Conservation (phyloP, 257 asterid species). For the Nicotiana otophora region DNA sequence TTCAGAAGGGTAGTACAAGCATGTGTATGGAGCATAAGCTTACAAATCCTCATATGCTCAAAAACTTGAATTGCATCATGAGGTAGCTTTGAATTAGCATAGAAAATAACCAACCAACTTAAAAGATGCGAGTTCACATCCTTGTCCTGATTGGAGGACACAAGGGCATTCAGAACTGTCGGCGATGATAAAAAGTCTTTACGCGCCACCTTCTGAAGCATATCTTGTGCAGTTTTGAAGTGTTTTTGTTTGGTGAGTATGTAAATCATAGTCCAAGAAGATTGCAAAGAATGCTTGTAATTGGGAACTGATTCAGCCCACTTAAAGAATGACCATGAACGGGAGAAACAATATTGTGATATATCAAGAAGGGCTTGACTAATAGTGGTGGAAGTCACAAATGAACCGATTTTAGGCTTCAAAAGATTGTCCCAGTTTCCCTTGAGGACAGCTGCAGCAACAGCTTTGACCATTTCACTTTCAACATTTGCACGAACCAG, state of each 20-base stretch:
- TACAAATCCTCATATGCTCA: conserved; percentile 73
- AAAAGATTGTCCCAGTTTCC: conserved; percentile 61
- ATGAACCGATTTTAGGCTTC: conserved; percentile 64
- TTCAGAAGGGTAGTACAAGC: conserved; percentile 81
- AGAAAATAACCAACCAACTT: conserved; percentile 88
- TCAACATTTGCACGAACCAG: conserved; percentile 28
- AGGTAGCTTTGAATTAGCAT: conserved; percentile 57
- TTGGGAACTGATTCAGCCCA: conserved; percentile 76
- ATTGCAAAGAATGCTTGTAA: conserved; percentile 67
- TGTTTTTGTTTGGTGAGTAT: conserved; percentile 60
- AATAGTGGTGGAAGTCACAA: conserved; percentile 49
- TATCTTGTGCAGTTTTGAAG: conserved; percentile 55
- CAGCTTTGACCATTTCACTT: conserved; percentile 38
- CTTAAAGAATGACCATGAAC: conserved; percentile 66
- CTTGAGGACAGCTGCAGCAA: conserved; percentile 54
- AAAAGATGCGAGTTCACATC: conserved; percentile 77
- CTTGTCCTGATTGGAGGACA: conserved; percentile 25
- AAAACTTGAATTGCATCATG: conserved; percentile 79
- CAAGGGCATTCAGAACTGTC: conserved; percentile 62
- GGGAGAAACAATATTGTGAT: conserved; percentile 35
- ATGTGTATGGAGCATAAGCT: conserved; percentile 63
- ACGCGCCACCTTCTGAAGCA: conserved; percentile 62
- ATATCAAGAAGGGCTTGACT: conserved; percentile 44
- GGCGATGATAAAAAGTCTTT: conserved; percentile 83
- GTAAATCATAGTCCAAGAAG: conserved; percentile 74